Evolutionary conservation across 139 green algal species (phyloP), one percentile per base, ranked within the genome.

Genomic region (Spirogloea muscicola): DNA sequence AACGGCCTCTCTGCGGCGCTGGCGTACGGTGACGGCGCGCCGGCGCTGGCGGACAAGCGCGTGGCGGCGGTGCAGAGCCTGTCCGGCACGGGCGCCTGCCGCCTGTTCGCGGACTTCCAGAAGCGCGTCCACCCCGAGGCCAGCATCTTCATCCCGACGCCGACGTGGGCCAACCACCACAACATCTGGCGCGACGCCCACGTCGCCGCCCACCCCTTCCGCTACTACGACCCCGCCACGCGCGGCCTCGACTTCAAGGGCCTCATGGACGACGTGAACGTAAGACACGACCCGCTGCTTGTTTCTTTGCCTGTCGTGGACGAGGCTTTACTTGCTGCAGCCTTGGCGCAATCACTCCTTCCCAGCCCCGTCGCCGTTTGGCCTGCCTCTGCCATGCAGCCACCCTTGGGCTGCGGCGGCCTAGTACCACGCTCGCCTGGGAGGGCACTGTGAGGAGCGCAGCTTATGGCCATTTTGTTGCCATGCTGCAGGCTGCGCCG

Each of bases 41-140:
- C 58, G 2, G 0, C 61, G 29, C 65, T 68, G 21, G 74, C 21
- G 41, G 79, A 85, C 9, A 70, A 65, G 5, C 70, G 67, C 18
- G 84, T 96, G 21, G 91, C 91, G 2, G 85, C 86, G 1, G 82
- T 96, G 37, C 91, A 96, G 87, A 86, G 82, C 2, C 79, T 96
- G 40, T 91, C 84, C 1, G 91, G 91, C 58, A 78, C 69, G 27
- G 80, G 91, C 44, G 85, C 86, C 4, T 93, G 91, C 85, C 79
- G 91, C 42, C 79, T 96, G 39, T 90, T 95, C 77, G 91, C 88
- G 6, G 91, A 96, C 31, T 96, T 96, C 84, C 89, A 92, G 84
- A 62, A 84, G 21, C 74, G 68, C 52, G 89, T 51, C 43, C 37
- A 66, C 58, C 78, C 66, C 52, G 78, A 79, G 58, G 73, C 67